Conservation (phyloP, 495 filamentous ascomycete genomes). For the Parathielavia appendiculata region DNA sequence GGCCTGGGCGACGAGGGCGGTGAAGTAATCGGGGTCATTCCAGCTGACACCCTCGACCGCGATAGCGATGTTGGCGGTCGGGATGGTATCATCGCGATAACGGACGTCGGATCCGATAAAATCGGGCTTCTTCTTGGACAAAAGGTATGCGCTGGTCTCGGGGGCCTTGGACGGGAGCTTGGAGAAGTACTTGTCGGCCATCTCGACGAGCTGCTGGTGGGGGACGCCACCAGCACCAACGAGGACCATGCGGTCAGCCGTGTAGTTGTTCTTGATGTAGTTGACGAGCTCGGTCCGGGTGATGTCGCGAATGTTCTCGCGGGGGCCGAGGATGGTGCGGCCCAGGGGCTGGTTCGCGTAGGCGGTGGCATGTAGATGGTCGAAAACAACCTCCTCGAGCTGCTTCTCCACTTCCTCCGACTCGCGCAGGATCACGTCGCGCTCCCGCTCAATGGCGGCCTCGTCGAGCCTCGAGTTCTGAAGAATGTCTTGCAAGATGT, state of each 20-base stretch:
- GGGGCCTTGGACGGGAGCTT: slow-evolving; percentile 64
- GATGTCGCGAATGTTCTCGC: slow-evolving; percentile 97
- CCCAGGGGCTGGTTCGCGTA: slow-evolving; percentile 94
- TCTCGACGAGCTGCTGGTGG: slow-evolving; percentile 86
- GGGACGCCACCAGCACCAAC: slow-evolving; percentile 93
- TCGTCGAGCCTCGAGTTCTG: slow-evolving; percentile 97
- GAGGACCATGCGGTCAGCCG: slow-evolving; percentile 97
- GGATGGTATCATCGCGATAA: slow-evolving; percentile 91
- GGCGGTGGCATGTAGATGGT: slow-evolving; percentile 97
- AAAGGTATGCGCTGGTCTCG: slow-evolving; percentile 61
- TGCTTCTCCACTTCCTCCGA: slow-evolving; percentile 99
- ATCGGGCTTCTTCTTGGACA: slow-evolving; percentile 80
- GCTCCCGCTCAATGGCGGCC: slow-evolving; percentile 88
- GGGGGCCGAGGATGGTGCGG: slow-evolving; percentile 94
- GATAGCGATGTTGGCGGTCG: slow-evolving; percentile 94
- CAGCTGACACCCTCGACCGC: slow-evolving; percentile 99
- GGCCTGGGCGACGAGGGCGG: slow-evolving; percentile 91
- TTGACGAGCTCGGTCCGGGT: slow-evolving; percentile 78
- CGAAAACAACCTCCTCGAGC: slow-evolving; percentile 98
- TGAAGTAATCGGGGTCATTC: slow-evolving; percentile 99
- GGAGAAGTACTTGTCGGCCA: slow-evolving; percentile 95
- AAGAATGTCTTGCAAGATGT: slow-evolving; percentile 98
- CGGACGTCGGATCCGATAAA: slow-evolving; percentile 95
- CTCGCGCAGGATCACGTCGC: slow-evolving; percentile 96
- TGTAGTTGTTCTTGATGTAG: slow-evolving; percentile 99